A percentile compares a stretch with the other conserved stretches of the same genome.
Conservation (phyloP, 2,329 filamentous ascomycete genomes). For the Polychaeton citri region DNA sequence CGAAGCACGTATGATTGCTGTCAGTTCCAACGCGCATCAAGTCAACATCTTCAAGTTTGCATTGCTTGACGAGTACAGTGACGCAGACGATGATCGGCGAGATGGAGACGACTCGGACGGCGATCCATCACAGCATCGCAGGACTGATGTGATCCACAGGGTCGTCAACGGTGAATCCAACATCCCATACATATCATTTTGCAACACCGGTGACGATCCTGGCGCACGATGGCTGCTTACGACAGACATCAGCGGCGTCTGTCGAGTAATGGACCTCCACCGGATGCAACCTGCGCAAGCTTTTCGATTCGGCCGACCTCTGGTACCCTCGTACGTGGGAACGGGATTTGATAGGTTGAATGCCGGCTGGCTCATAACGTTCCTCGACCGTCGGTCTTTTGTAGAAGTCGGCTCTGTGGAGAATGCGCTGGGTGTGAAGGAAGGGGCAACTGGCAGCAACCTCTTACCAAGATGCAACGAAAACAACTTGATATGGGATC, state of each 20-base stretch:
- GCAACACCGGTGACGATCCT: slow-evolving; percentile 43
- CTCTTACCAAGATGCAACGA: slow-evolving; percentile 1
- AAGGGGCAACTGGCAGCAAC: slow-evolving; percentile 9
- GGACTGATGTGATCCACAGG: slow-evolving; percentile 2
- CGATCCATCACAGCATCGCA: neutral
- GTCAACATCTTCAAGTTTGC: slow-evolving; percentile 49
- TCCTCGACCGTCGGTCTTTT: slow-evolving; percentile 24
- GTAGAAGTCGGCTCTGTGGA: slow-evolving; percentile 8
- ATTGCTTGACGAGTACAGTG: slow-evolving; percentile 25
- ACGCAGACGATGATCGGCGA: neutral
- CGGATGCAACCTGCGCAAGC: slow-evolving; percentile 9
- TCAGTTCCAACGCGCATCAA: slow-evolving; percentile 58
- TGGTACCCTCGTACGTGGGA: neutral
- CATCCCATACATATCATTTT: slow-evolving; percentile 45
- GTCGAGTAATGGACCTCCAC: slow-evolving; percentile 17
- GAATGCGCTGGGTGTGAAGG: slow-evolving; percentile 13
- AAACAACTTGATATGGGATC: slow-evolving; percentile 15
- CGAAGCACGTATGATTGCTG: slow-evolving; percentile 70
- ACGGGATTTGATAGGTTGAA: slow-evolving; percentile 16
- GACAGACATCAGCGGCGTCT: slow-evolving; percentile 35
- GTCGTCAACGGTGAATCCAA: slow-evolving; percentile 27
- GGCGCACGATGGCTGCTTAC: slow-evolving; percentile 44
- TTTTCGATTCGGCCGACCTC: slow-evolving; percentile 11
- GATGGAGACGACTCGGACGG: neutral
- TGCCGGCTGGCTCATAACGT: slow-evolving; percentile 24